These are phyloP conservation scores for Phytophthora sp. DNA, from an alignment of 352 stramenopile genomes.

Conservation along the genomic window DNA sequence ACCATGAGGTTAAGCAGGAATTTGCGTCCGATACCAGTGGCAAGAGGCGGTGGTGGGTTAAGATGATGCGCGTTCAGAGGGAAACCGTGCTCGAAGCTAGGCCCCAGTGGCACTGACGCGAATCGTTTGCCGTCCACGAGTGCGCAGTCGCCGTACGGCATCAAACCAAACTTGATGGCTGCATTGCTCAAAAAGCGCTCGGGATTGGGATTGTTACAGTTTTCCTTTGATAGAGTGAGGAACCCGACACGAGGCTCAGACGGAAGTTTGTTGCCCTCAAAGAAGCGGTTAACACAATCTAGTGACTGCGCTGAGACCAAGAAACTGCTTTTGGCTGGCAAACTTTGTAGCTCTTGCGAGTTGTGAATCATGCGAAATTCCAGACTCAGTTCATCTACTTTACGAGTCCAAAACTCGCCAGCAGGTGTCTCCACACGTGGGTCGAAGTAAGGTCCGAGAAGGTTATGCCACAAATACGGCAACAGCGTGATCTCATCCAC, in stretches of 20 bases:
- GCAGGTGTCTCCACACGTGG: conserved; percentile 25
- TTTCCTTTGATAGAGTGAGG: conserved; percentile 53
- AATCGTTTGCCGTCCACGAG: conserved; percentile 64
- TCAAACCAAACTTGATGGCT: conserved; percentile 55
- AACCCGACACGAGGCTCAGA: conserved; percentile 44
- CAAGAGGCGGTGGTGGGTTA: conserved; percentile 20
- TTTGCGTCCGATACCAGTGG: conserved; percentile 31
- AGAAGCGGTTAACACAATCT: conserved; percentile 33
- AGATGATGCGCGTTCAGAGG: conserved; percentile 54
- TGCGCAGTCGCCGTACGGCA: conserved; percentile 70
- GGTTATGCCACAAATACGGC: conserved; percentile 64
- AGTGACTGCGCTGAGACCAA: conserved; percentile 47
- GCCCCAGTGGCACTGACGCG: conserved; percentile 49
- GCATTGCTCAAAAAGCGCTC: conserved; percentile 32
- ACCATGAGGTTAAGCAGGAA: conserved; percentile 71
- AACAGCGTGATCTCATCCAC: conserved; percentile 63
- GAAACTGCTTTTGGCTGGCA: conserved; percentile 48
- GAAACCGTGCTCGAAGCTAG: conserved; percentile 71
- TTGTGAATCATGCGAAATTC: conserved; percentile 50
- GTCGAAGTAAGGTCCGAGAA: conserved; percentile 56
- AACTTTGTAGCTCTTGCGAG: conserved; percentile 36
- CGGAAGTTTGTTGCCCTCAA: conserved; percentile 24
- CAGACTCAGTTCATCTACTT: conserved; percentile 36
- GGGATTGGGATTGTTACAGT: conserved; percentile 60
- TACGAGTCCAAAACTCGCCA: conserved; percentile 33